These are phyloP conservation scores for Firmiana major DNA, from an alignment of 345 rosid genomes.

Conservation along the genomic window DNA sequence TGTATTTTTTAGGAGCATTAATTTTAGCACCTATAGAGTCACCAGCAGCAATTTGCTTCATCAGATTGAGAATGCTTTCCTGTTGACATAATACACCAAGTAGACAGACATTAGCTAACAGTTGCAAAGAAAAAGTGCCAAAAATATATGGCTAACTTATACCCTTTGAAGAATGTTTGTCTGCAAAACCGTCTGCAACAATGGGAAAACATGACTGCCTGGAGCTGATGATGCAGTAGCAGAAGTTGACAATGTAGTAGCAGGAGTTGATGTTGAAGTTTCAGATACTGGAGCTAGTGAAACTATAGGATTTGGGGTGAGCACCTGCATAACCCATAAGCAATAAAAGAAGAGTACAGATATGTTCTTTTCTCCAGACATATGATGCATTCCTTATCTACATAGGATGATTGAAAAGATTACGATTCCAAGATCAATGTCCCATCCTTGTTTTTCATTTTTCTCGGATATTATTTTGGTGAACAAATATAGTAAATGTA, in stretches of 20 bases:
- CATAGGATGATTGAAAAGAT: neutral
- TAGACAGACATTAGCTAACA: slow-evolving; percentile 7
- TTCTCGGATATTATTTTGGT: neutral
- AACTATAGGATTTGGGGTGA: slow-evolving; percentile 41
- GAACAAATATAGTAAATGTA: neutral
- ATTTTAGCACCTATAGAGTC: slow-evolving; percentile 55
- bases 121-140: neutral
- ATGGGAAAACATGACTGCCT: slow-evolving; percentile 39
- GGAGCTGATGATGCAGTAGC: too few species aligned
- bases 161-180: slow-evolving; percentile 83
- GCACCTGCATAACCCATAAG: slow-evolving; percentile 52
- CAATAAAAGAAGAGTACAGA: neutral
- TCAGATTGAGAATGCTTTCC: slow-evolving; percentile 72
- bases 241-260: slow-evolving; percentile 10
- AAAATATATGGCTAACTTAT: slow-evolving; percentile 22
- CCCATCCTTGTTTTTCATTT: neutral
- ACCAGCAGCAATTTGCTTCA: slow-evolving; percentile 55
- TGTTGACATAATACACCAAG: slow-evolving; percentile 30
- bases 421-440: neutral
- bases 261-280: slow-evolving; percentile 37
- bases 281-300: slow-evolving; percentile 39
- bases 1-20: neutral
- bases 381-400: neutral
- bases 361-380: neutral
- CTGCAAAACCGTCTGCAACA: slow-evolving; percentile 57